A percentile compares a stretch with the other conserved stretches of the same genome.
Evolutionary conservation across 139 green algal species (phyloP).

Genomic region (Chlamydomonas eustigma): DNA sequence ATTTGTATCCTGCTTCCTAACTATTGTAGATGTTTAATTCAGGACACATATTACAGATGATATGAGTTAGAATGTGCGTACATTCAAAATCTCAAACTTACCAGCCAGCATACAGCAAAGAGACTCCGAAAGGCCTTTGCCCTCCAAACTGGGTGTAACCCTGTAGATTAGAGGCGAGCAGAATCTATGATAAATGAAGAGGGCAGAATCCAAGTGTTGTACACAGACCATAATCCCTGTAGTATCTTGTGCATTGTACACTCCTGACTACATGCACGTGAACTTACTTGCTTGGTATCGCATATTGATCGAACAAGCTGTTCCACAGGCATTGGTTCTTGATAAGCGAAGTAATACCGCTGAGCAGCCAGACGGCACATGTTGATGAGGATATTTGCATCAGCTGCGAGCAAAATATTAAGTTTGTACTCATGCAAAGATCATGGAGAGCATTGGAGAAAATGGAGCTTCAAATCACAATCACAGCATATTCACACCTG

Average conservation of each 20-base stretch:
- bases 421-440: no score
- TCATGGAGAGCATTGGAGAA: no score
- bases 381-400: slow-evolving; percentile 99
- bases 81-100: no score
- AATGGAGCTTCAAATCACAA: no score
- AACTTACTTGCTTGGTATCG: slow-evolving; percentile 89
- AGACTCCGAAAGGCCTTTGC: slow-evolving; percentile 95
- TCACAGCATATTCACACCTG: no score
- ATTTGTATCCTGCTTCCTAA: no score
- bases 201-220: no score
- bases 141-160: slow-evolving; percentile 98
- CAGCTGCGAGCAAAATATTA: slow-evolving; percentile 52
- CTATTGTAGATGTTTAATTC: no score
- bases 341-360: slow-evolving; percentile 85
- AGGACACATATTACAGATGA: no score
- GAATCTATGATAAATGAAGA: neutral
- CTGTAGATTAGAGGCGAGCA: slow-evolving; percentile 30
- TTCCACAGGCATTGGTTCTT: slow-evolving; percentile 96
- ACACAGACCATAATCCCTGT: no score
- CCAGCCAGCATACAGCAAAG: slow-evolving; percentile 96
- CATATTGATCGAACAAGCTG: slow-evolving; percentile 92
- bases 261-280: neutral
- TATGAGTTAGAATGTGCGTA: no score
- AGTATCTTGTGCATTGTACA: no score
- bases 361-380: slow-evolving; percentile 79